These are phyloP conservation scores for Cladophialophora carrionii DNA, from an alignment of 2,329 filamentous ascomycete species.

Conservation along the genomic window DNA sequence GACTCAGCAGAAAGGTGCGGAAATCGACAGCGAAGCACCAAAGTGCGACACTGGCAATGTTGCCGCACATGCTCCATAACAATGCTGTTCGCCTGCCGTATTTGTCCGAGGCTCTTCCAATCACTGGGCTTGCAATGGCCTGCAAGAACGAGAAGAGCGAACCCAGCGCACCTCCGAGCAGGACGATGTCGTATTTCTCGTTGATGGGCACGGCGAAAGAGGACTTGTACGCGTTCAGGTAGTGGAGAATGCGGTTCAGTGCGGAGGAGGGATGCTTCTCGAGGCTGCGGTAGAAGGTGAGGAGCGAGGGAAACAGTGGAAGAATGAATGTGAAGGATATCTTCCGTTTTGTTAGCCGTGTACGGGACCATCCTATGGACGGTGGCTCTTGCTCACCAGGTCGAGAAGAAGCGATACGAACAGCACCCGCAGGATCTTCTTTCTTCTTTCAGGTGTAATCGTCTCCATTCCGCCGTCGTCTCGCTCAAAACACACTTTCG, in stretches of 20 bases:
- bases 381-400: conserved; percentile 62
- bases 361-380: background rate
- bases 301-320: conserved; percentile 89
- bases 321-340: conserved; percentile 99
- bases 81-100: conserved; percentile 86
- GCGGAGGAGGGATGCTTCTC: conserved; percentile 68
- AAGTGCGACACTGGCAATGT: conserved; percentile 87
- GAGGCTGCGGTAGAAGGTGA: conserved; percentile 91
- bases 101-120: conserved; percentile 83
- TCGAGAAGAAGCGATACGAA: conserved; percentile 89
- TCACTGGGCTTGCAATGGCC: conserved; percentile 87
- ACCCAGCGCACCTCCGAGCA: conserved; percentile 89
- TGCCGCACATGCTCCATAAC: conserved; percentile 88
- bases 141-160: conserved; percentile 93
- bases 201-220: conserved; percentile 91
- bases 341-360: conserved; percentile 51
- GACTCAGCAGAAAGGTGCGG: conserved; percentile 90
- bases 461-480: conserved; percentile 43
- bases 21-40: conserved; percentile 96
- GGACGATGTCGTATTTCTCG: conserved; percentile 93
- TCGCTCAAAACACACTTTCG: background rate
- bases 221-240: conserved; percentile 92
- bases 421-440: conserved; percentile 81
- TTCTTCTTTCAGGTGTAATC: conserved; percentile 57
- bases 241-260: conserved; percentile 76